phyloP scores from a whole-genome alignment of 192 early-diverging fungal genomes.

The Diversispora epigaea region DNA sequence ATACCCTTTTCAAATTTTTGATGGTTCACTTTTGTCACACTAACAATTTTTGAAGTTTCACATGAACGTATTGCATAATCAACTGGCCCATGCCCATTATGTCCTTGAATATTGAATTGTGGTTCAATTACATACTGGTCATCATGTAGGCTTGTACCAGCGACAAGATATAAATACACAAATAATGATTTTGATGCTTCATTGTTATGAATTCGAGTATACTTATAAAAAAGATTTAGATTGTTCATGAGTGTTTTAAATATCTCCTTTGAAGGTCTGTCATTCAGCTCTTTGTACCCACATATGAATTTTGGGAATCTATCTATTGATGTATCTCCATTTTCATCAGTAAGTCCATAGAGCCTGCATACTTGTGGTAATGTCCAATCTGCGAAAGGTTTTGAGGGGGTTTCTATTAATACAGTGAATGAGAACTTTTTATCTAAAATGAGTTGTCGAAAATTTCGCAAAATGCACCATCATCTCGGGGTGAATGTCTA shows the following conservation, averaged over 20 bases:
- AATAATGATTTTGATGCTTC: conserved; percentile 12
- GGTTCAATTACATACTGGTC: neutral
- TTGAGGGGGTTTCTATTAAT: conserved; percentile 1
- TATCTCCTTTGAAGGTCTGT: neutral
- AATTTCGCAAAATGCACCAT: neutral
- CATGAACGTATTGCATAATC: neutral
- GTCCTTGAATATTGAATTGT: conserved; percentile 1
- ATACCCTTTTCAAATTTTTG: conserved; percentile 7
- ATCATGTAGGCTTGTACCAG: neutral
- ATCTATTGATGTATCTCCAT: neutral
- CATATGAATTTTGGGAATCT: neutral
- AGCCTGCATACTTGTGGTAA: neutral
- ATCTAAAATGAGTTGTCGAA: neutral
- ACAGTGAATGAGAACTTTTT: neutral
- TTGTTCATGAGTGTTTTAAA: conserved; percentile 5
- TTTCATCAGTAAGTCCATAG: neutral
- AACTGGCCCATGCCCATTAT: neutral
- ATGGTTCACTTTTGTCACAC: conserved; percentile 9
- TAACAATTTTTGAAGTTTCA: neutral
- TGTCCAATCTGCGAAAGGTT: conserved; percentile 2
- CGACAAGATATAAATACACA: neutral
- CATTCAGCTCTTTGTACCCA: neutral
- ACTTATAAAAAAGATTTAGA: neutral
- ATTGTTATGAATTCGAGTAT: neutral
- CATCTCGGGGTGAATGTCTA: neutral